Evolutionary conservation across 345 rosid species (phyloP), one percentile per base, ranked within the genome.

Genomic region (Brassica nigra): DNA sequence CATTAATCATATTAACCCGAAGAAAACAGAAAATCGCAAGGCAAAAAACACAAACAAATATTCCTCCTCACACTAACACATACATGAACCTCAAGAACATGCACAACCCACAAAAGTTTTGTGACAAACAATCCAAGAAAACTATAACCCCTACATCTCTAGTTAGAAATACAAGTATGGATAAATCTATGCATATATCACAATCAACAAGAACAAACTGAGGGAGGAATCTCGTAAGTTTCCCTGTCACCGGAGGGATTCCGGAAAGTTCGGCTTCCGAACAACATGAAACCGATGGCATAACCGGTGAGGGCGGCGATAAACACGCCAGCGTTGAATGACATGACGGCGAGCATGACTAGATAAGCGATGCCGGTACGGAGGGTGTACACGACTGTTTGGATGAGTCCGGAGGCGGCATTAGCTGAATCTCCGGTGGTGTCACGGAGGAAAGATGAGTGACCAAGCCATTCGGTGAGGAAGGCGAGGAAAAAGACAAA

Each of bases 321-420:
- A 71, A 92, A 90, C 28, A 90, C 84, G 5, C 98, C 97, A 6
- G 88, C 94, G 54, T 94, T 94, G 44, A 84, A 92, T 0, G 97
- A 91, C 89, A 92, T 87, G 6, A 94, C 88, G 2, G 98, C 90
- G 3, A 94, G 92, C 88, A 90, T 86, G 34, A 94, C 92, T 83
- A 94, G 80, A 62, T 91, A 94, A 6, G 83, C 18, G 16, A 91
- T 23, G 2, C 91, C 94, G 0, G 83, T n/a, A 34, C 94, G 90
- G 66, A 94, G 79, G 3, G 81, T 78, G 39, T 88, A 82, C 76
- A 88, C 61, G 76, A 80, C 94, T 0, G 94, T 87, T 69, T 81
- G 80, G 34, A 90, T 83, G 16, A 90, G 52, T 15, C 97, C 91
- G 3, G 85, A 63, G 2, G 88, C 86, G 2, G 80, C 86, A 18